Evolutionary conservation across 108 stramenopile genomes (phyloP).

Genomic region (Bacterosira constricta): DNA sequence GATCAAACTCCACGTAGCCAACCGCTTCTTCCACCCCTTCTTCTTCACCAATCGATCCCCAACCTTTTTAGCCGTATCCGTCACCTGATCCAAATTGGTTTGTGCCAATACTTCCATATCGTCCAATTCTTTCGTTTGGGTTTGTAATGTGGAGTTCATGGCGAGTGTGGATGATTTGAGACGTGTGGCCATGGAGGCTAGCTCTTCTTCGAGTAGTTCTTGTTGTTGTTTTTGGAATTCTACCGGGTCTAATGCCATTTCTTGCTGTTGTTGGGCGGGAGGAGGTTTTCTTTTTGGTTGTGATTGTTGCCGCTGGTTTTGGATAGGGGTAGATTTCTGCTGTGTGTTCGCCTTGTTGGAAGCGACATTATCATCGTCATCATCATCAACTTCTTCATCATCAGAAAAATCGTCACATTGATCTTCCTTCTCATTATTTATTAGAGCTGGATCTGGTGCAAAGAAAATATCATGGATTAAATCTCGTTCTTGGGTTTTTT

Average conservation of each 20-base stretch:
- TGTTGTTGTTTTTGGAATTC: conserved; percentile 78
- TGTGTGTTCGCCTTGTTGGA: neutral
- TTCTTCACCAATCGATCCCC: conserved; percentile 47
- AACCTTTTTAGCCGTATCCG: conserved; percentile 58
- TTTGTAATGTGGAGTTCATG: conserved; percentile 64
- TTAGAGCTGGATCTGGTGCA: conserved; percentile 13
- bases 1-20: conserved; percentile 48
- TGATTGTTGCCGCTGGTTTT: neutral
- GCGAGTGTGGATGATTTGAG: conserved; percentile 71
- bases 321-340: neutral
- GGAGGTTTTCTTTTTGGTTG: conserved; percentile 20
- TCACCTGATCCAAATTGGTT: conserved; percentile 63
- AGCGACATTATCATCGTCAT: neutral
- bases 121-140: conserved; percentile 60
- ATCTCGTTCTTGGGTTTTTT: conserved; percentile 17
- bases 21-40: conserved; percentile 43
- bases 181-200: conserved; percentile 63
- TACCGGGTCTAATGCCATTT: conserved; percentile 31
- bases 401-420: too few relatives aligned
- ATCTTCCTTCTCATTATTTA: neutral
- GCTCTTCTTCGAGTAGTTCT: conserved; percentile 77
- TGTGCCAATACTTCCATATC: conserved; percentile 72
- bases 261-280: neutral
- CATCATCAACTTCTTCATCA: neutral
- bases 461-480: conserved; percentile 42